A percentile compares a stretch with the other conserved stretches of the same genome.
Evolutionary conservation across 169 alveolate genomes (phyloP).

Genomic region (Eimeria falciformis): DNA sequence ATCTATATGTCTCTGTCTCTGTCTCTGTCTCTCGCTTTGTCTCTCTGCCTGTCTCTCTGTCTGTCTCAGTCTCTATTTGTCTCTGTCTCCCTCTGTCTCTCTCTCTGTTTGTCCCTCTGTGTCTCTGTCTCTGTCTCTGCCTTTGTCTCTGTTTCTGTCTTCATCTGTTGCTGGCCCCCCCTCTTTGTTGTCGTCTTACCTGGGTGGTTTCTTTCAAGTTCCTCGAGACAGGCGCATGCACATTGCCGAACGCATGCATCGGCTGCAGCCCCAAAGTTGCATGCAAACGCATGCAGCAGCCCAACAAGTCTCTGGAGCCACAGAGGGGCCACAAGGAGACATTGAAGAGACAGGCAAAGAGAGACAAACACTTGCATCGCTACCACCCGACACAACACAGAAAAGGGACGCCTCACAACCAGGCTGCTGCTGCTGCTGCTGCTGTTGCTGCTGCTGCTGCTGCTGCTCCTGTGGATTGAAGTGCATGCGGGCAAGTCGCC

Average conservation of each 20-base stretch:
- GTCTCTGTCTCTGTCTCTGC: background rate
- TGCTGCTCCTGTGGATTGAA: background rate
- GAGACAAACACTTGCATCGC: conserved; percentile 60
- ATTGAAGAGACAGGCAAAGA: conserved; percentile 15
- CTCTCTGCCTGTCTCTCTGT: background rate
- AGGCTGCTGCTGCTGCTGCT: conserved; percentile 17
- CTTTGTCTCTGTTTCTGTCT: background rate
- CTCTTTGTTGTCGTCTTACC: conserved; percentile 2
- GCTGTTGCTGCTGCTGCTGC: conserved; percentile 36
- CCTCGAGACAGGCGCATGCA: conserved; percentile 73
- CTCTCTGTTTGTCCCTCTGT: background rate
- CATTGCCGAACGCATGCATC: conserved; percentile 18
- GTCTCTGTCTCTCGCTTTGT: background rate
- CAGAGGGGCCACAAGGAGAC: conserved; percentile 58
- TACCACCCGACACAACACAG: conserved; percentile 46
- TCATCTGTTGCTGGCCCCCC: background rate
- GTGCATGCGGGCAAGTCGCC: background rate
- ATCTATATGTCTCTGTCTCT: background rate
- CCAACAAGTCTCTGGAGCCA: conserved; percentile 72
- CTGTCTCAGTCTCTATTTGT: background rate
- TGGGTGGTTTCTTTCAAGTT: conserved; percentile 37
- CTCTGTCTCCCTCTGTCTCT: background rate
- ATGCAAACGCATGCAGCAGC: conserved; percentile 44
- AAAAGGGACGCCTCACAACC: conserved; percentile 39
- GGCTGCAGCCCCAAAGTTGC: conserved; percentile 19